These are phyloP conservation scores for Erythrophleum ivorense DNA, from an alignment of 331 rosid genomes.

Conservation along the genomic window DNA sequence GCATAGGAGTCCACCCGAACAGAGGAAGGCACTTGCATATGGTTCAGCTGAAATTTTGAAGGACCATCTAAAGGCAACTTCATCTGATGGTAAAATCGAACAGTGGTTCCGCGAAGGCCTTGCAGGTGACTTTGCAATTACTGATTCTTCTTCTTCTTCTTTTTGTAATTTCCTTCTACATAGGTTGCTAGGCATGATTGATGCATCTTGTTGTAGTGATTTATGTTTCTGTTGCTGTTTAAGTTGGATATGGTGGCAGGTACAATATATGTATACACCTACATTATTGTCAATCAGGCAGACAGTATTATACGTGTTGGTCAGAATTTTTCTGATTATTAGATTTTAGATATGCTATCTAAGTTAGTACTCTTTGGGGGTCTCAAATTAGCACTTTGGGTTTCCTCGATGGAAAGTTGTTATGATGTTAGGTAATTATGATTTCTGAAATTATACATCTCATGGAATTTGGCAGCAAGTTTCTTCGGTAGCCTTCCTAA, in stretches of 20 bases:
- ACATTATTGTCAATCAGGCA: background rate
- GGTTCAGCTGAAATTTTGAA: slow-evolving; percentile 61
- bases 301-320: background rate
- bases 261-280: background rate
- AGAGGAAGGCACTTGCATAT: slow-evolving; percentile 71
- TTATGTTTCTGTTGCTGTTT: slow-evolving; percentile 31
- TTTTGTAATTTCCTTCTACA: background rate
- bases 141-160: slow-evolving; percentile 2
- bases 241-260: slow-evolving; percentile 4
- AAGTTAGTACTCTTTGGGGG: slow-evolving; percentile 10
- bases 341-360: background rate
- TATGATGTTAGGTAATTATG: slow-evolving; percentile 13
- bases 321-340: slow-evolving; percentile 11
- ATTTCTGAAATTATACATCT: background rate
- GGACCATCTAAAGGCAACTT: slow-evolving; percentile 62
- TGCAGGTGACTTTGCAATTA: slow-evolving; percentile 65
- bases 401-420: slow-evolving; percentile 6
- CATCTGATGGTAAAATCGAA: slow-evolving; percentile 83
- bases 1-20: slow-evolving; percentile 55
- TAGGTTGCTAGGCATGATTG: slow-evolving; percentile 19
- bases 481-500: slow-evolving; percentile 23
- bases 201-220: slow-evolving; percentile 24
- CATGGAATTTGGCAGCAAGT: background rate
- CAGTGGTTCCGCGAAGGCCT: slow-evolving; percentile 98
- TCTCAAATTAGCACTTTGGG: background rate